phyloP scores from a whole-genome alignment of 225 moss, liverwort and hornwort genomes.

The Anthoceros angustus region DNA sequence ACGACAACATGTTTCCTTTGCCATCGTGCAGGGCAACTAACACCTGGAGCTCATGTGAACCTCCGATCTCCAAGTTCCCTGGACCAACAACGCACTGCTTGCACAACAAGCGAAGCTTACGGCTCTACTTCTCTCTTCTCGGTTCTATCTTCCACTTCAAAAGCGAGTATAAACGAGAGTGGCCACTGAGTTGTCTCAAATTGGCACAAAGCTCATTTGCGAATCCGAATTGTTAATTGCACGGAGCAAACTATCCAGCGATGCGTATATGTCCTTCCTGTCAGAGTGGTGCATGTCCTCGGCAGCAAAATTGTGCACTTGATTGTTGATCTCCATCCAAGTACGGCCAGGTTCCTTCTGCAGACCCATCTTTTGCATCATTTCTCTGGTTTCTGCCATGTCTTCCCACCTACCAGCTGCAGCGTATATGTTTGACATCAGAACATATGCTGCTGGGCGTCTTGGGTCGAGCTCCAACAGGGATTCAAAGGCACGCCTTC shows the following conservation, averaged over 20 bases:
- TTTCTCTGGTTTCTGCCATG: not conserved
- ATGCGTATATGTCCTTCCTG: not conserved
- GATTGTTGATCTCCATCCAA: not conserved
- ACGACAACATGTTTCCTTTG: no score
- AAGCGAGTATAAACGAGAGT: no score
- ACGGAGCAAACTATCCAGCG: not conserved
- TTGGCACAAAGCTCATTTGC: no score
- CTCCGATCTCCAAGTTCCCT: no score
- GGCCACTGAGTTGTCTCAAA: no score
- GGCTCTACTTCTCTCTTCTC: no score
- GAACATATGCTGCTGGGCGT: not conserved
- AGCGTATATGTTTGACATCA: slow-evolving; percentile 1
- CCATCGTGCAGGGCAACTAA: no score
- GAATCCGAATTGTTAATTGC: no score
- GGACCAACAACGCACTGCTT: no score
- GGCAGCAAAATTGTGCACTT: not conserved
- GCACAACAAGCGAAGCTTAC: no score
- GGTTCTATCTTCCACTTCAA: no score
- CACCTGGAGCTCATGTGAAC: no score
- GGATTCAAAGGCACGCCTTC: not conserved
- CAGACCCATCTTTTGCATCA: not conserved
- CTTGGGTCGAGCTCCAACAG: not conserved
- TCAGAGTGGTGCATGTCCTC: not conserved
- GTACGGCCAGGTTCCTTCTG: not conserved
- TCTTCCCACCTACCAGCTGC: not conserved